Percentiles rank a stretch among this genome's conserved stretches.
phyloP scores from a whole-genome alignment of 2,329 filamentous ascomycete species.

The Cladophialophora immunda region DNA sequence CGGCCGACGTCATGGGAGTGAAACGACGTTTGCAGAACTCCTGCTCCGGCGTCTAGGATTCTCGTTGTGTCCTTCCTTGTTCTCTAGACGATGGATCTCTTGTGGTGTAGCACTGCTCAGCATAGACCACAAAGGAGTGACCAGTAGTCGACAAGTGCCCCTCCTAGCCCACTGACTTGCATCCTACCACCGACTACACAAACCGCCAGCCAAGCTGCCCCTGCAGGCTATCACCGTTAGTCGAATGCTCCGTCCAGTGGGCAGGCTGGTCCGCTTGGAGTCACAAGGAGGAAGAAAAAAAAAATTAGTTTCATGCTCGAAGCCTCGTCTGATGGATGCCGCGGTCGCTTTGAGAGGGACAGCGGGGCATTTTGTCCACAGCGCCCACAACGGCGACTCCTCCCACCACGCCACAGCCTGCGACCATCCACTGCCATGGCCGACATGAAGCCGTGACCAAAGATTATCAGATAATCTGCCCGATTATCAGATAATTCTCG shows the following conservation, averaged over 20 bases:
- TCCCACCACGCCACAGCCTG: neutral
- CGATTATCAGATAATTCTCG: constrained; percentile 33
- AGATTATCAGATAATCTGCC: constrained; percentile 27
- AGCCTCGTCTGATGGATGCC: constrained; percentile 22
- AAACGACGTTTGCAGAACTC: neutral
- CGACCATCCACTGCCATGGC: no score
- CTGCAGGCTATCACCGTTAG: constrained; percentile 1
- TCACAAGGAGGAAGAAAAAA: neutral
- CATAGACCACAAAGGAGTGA: constrained; percentile 1
- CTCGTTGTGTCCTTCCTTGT: neutral
- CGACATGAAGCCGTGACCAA: constrained; percentile 23
- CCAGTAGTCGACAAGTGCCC: neutral
- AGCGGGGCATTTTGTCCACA: constrained; percentile 8
- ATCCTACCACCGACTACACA: neutral
- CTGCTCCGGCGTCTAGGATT: neutral
- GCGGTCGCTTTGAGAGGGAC: constrained; percentile 4
- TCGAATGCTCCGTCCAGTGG: neutral
- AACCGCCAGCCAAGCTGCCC: neutral
- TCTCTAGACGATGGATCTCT: neutral
- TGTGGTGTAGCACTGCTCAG: constrained; percentile 6
- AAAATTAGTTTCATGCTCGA: constrained; percentile 13
- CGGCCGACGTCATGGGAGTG: constrained; percentile 18
- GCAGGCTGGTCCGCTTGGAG: neutral
- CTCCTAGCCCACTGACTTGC: neutral
- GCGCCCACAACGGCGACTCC: neutral